Percentiles rank a stretch among this genome's conserved stretches.
These are phyloP conservation scores for Cercophora newfieldiana DNA, from an alignment of 495 filamentous ascomycete species.

Conservation along the genomic window DNA sequence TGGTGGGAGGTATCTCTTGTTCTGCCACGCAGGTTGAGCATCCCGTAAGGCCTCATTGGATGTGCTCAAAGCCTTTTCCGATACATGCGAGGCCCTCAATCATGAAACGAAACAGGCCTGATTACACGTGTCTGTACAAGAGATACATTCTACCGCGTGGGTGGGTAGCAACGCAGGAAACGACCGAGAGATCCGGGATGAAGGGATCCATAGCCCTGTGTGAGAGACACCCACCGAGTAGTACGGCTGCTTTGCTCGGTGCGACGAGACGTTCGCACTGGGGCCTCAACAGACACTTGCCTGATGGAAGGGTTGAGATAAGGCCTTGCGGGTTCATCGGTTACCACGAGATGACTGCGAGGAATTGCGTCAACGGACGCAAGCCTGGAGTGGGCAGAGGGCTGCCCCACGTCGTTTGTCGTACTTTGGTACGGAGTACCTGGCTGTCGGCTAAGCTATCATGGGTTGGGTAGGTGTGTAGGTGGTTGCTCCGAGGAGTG, in stretches of 20 bases:
- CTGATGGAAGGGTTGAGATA: background rate
- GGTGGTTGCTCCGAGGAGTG: background rate
- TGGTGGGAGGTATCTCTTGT: no score
- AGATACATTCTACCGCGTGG: no score
- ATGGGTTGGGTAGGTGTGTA: background rate
- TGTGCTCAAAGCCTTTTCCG: no score
- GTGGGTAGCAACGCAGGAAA: conserved; percentile 2
- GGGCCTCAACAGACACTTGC: background rate
- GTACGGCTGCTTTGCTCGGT: background rate
- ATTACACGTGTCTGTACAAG: no score
- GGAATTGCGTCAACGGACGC: background rate
- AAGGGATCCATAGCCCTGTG: background rate
- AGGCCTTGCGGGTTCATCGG: background rate
- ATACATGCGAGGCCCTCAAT: no score
- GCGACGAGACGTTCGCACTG: background rate
- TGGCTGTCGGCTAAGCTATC: background rate
- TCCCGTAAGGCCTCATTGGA: no score
- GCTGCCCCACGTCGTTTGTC: background rate
- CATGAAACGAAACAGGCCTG: no score
- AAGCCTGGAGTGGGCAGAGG: no score
- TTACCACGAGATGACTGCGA: background rate
- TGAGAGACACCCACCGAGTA: background rate
- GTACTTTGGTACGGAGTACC: background rate
- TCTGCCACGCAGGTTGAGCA: no score
- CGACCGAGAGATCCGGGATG: background rate